Evolutionary conservation across 2,329 filamentous ascomycete species (phyloP), one percentile per base, ranked within the genome.

Genomic region (Pseudocercospora crystallina): DNA sequence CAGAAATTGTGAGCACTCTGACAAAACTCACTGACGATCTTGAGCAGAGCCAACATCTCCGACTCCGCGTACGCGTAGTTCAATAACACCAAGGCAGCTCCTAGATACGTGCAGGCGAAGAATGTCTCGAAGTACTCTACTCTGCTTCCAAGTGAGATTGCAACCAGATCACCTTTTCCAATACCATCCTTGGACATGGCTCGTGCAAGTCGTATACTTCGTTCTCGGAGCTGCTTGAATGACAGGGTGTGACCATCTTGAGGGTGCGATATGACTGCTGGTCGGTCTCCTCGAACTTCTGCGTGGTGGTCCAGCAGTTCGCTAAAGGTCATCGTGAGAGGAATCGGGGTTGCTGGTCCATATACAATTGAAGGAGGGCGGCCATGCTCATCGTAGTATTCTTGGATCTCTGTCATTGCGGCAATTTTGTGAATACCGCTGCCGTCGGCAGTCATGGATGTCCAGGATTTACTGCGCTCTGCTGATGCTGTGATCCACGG

Each of bases 51-150:
- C 66, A 81, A 76, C 37, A 85, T 81, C 70, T 89, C 86, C 1
- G 80, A 80, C 4, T 83, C 76, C 1, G 85, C 88, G 63, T 89
- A 89, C 0, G 85, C 88, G 70, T 88, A 89, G 71, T 89, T 89
- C 54, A 89, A 71, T 49, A 89, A 85, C 30, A 89, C 85, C 43
- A 89, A 70, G 35, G 62, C 59, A 33, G 62, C 61, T n/a, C 62
- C 62, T 12, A 64, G 47, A 15, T 54, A 47, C 0, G 65, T 66
- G 13, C 63, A 68, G 14, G 63, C 71, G 8, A 73, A 63, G 52
- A 65, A 65, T 1, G 61, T 63, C 46, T 66, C 64, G 41, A 65
- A 58, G 34, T 66, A 66, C 34, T 65, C 63, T 20, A 60, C 44
- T 40, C 64, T 57, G 51, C 62, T 65, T 42, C 63, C 64, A 8